Conservation (phyloP, 2,329 filamentous ascomycete species). For the Diaporthe aspalathi region DNA sequence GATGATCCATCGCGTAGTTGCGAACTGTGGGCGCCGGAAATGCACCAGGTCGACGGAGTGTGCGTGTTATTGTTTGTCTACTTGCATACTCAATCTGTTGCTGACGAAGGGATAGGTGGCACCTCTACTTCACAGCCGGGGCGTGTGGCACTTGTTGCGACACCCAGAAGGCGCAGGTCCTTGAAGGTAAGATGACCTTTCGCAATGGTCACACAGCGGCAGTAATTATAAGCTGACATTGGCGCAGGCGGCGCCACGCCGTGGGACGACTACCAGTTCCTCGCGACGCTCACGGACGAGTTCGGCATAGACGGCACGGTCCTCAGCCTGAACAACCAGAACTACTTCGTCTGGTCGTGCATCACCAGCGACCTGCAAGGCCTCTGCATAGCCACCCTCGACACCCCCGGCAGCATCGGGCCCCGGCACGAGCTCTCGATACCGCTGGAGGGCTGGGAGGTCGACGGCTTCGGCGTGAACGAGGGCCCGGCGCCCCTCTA, state of each 20-base stretch:
- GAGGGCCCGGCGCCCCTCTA: constrained; percentile 33
- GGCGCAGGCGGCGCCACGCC: background rate
- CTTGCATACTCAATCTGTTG: fast-evolving
- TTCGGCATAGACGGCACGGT: constrained; percentile 28
- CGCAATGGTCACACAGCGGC: background rate
- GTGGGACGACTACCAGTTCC: constrained; percentile 11
- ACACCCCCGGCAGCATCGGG: constrained; percentile 37
- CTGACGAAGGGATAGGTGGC: background rate
- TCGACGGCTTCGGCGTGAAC: constrained; percentile 2
- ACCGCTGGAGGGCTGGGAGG: constrained; percentile 39
- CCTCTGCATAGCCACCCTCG: constrained; percentile 37
- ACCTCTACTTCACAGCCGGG: constrained; percentile 30
- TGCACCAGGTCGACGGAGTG: constrained; percentile 40
- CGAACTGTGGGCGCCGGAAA: constrained; percentile 38
- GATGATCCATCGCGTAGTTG: background rate
- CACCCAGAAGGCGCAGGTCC: constrained; percentile 5
- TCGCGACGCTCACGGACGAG: constrained; percentile 5
- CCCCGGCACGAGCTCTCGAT: constrained; percentile 38
- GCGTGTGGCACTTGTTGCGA: constrained; percentile 37
- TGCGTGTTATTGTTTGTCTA: background rate
- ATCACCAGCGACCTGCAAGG: constrained; percentile 36
- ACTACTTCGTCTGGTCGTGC: constrained; percentile 38
- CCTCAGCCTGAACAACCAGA: constrained; percentile 14
- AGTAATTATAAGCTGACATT: background rate
- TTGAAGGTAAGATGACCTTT: background rate